Evolutionary conservation across 2,329 filamentous ascomycete genomes (phyloP).

Genomic region (Penicillium oxalicum): DNA sequence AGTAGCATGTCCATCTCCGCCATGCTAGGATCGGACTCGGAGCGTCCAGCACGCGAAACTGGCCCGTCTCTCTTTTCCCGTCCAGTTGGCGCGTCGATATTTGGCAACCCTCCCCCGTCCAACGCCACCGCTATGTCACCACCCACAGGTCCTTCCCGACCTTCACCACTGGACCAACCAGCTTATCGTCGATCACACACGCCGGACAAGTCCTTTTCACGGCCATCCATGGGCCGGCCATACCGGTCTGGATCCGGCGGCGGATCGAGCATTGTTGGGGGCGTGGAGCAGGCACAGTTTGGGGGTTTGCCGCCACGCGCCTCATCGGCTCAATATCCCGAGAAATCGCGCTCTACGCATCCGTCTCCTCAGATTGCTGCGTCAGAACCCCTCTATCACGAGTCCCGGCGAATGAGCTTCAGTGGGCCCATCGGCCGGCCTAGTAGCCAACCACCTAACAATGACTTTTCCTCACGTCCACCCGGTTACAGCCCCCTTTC

Average conservation of each 20-base stretch:
- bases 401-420: conserved; percentile 39
- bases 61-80: conserved; percentile 43
- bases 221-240: conserved; percentile 27
- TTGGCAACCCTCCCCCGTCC: conserved; percentile 30
- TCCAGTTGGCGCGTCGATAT: conserved; percentile 33
- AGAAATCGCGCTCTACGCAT: conserved; percentile 31
- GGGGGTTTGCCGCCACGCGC: conserved; percentile 28
- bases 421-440: conserved; percentile 40
- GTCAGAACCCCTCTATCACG: conserved; percentile 29
- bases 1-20: conserved; percentile 71
- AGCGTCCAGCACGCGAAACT: conserved; percentile 43
- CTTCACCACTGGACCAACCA: conserved; percentile 53
- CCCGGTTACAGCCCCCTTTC: conserved; percentile 34
- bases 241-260: conserved; percentile 36
- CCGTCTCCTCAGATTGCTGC: conserved; percentile 32
- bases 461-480: conserved; percentile 28
- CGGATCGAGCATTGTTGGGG: conserved; percentile 17
- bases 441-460: conserved; percentile 38
- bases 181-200: conserved; percentile 64
- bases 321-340: conserved; percentile 29
- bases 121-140: conserved; percentile 39
- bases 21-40: conserved; percentile 55
- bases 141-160: conserved; percentile 37
- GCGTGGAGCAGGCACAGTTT: conserved; percentile 29
- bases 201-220: conserved; percentile 61